Percentiles rank a stretch among this genome's conserved stretches.
Evolutionary conservation across 441 rosid species (phyloP).

Genomic region (Breynia disticha): DNA sequence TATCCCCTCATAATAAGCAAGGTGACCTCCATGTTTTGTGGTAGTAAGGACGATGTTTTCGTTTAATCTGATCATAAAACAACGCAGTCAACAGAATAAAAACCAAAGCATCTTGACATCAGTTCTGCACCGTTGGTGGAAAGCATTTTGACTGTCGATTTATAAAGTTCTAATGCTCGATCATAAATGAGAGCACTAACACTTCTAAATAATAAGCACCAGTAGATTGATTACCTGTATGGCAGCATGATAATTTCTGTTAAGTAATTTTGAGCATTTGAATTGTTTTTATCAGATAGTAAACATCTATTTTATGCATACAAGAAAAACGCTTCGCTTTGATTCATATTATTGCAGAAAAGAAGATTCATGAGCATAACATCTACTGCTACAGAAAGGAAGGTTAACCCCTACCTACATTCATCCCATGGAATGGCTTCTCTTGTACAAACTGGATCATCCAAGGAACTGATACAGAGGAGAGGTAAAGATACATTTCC

Average conservation of each 20-base stretch:
- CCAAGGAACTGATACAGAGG: slow-evolving; percentile 38
- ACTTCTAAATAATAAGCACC: too few species aligned
- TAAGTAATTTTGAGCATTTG: too few species aligned
- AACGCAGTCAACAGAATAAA: too few species aligned
- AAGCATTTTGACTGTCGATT: too few species aligned
- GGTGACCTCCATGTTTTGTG: slow-evolving; percentile 81
- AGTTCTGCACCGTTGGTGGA: too few species aligned
- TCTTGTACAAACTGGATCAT: slow-evolving; percentile 53
- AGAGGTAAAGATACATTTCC: slow-evolving; percentile 42
- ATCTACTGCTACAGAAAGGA: not conserved
- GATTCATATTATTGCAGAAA: not conserved
- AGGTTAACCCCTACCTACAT: slow-evolving; percentile 47
- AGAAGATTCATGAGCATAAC: not conserved
- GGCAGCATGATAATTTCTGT: too few species aligned
- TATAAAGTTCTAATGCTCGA: too few species aligned
- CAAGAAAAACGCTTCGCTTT: not conserved
- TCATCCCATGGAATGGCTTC: slow-evolving; percentile 98
- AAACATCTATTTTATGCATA: too few species aligned
- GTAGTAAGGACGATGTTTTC: slow-evolving; percentile 60
- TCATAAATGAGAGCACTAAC: too few species aligned
- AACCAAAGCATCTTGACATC: too few species aligned
- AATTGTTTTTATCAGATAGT: too few species aligned
- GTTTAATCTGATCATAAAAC: slow-evolving; percentile 40
- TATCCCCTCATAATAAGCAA: slow-evolving; percentile 59
- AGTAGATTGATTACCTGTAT: too few species aligned